Percentiles rank a stretch among this genome's conserved stretches.
These are phyloP conservation scores for Chaetomium olivaceum DNA, from an alignment of 2,329 filamentous ascomycete genomes.

Conservation along the genomic window DNA sequence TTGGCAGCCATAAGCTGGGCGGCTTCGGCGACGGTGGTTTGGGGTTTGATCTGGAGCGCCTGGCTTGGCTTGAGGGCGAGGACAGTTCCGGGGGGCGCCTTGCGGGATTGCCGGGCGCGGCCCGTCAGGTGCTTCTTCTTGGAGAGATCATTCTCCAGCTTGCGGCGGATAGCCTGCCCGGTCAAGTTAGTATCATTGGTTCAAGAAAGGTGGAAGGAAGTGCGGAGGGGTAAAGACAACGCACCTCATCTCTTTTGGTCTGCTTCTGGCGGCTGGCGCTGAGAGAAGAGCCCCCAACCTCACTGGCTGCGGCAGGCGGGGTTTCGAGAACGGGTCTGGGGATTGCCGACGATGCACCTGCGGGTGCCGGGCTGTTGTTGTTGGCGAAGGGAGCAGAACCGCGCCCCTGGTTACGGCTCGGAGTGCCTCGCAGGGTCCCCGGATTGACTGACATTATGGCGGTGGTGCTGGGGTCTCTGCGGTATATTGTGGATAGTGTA, in stretches of 20 bases:
- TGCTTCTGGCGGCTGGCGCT: conserved; percentile 96
- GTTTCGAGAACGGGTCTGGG: conserved; percentile 70
- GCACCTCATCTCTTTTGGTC: conserved; percentile 96
- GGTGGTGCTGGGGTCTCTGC: background rate
- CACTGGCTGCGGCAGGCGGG: conserved; percentile 54
- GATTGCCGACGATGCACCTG: conserved; percentile 58
- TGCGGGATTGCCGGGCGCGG: conserved; percentile 81
- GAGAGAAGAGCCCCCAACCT: conserved; percentile 66
- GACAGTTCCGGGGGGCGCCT: conserved; percentile 93
- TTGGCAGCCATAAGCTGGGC: conserved; percentile 99
- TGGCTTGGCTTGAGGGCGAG: conserved; percentile 93
- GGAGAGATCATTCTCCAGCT: conserved; percentile 95
- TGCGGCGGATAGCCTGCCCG: conserved; percentile 79
- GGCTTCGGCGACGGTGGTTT: conserved; percentile 89
- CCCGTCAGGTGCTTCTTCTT: conserved; percentile 87
- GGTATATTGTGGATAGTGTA: background rate
- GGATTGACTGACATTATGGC: conserved; percentile 54
- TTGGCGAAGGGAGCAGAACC: conserved; percentile 61
- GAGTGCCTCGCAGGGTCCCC: conserved; percentile 67
- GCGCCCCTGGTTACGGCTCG: conserved; percentile 59
- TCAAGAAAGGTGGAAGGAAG: background rate
- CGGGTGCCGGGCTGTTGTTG: conserved; percentile 58
- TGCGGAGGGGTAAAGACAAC: background rate
- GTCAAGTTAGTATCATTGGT: conserved; percentile 35
- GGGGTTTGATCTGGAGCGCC: conserved; percentile 95